Evolutionary conservation across 352 stramenopile species (phyloP), one percentile per base, ranked within the genome.

Genomic region (Phytopythium aichiense): DNA sequence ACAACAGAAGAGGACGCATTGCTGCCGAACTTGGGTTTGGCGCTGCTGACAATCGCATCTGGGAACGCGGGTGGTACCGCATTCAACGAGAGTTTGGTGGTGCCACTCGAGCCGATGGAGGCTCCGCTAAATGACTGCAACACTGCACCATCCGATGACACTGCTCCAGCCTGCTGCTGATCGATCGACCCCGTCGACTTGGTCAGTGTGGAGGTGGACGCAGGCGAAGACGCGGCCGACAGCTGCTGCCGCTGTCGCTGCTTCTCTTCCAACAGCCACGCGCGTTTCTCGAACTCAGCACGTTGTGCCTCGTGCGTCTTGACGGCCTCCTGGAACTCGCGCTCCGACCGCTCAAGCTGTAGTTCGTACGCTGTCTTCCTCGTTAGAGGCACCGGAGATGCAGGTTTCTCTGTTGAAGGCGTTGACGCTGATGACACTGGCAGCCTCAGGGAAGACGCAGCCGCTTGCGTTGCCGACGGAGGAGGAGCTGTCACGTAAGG

Each of bases 301-400:
- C 73, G 79, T 33, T 81, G 71, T 11, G 69, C 67, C 45, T 79
- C 72, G 43, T 81, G 74, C 2, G 61, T 76, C 9, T 65, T 66
- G 30, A 79, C 33, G 0, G 72, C 74, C 3, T 81, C 73, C 40
- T 85, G 69, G 35, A 76, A 83, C 54, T 64, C 72, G 11, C 66
- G 73, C 48, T 85, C 69, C 1, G 76, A 85, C 16, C 67, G 66
- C 66, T 83, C 69, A 12, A 83, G 63, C 53, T 85, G 73, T 43
- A 77, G 51, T 15, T 81, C 65, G 18, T 76, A 82, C 11, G 66
- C 68, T n/a, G 76, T 77, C 23, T 78, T 79, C 9, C 28, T 56
- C 25, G 51, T 28, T 33, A 25, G 16, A 2, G 46, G 13, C 6
- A 25, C 22, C 40, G 50, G 13, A 9, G 23, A 7, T 16, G 33